phyloP scores from a whole-genome alignment of 2,329 filamentous ascomycete species.

The Cladobotryum protrusum region DNA sequence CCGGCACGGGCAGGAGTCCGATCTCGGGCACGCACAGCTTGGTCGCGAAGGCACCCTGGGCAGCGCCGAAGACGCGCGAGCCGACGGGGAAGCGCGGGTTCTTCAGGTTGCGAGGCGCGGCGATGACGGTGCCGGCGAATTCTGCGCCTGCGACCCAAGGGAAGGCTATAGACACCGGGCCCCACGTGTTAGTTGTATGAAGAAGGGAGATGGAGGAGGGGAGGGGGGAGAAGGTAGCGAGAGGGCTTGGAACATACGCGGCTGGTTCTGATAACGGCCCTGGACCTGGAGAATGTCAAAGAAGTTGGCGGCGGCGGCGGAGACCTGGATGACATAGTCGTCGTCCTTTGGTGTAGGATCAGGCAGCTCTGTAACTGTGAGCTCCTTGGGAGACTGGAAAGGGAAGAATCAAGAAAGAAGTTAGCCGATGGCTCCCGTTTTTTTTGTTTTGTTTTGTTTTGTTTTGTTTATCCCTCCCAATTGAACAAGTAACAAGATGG shows the following conservation, averaged over 20 bases:
- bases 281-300: constrained; percentile 94
- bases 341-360: constrained; percentile 64
- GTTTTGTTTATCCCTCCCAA: background rate
- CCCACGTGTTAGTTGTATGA: background rate
- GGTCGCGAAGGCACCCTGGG: constrained; percentile 81
- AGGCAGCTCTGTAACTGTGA: constrained; percentile 67
- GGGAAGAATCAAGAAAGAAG: no score
- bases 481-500: background rate
- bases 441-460: background rate
- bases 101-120: constrained; percentile 49
- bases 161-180: constrained; percentile 43
- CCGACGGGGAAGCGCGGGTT: constrained; percentile 63
- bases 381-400: constrained; percentile 66
- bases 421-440: no score
- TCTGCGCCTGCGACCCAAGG: constrained; percentile 85
- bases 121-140: constrained; percentile 73
- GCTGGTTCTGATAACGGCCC: constrained; percentile 92
- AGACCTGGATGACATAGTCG: constrained; percentile 82
- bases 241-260: constrained; percentile 42
- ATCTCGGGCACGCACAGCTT: constrained; percentile 62
- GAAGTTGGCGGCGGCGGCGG: constrained; percentile 88
- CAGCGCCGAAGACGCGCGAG: constrained; percentile 78
- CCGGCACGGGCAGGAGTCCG: constrained; percentile 65
- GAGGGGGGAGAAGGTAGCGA: background rate
- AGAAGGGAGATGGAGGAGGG: background rate